phyloP scores from a whole-genome alignment of 148 eudicot species.

The Chenopodium berlandieri region DNA sequence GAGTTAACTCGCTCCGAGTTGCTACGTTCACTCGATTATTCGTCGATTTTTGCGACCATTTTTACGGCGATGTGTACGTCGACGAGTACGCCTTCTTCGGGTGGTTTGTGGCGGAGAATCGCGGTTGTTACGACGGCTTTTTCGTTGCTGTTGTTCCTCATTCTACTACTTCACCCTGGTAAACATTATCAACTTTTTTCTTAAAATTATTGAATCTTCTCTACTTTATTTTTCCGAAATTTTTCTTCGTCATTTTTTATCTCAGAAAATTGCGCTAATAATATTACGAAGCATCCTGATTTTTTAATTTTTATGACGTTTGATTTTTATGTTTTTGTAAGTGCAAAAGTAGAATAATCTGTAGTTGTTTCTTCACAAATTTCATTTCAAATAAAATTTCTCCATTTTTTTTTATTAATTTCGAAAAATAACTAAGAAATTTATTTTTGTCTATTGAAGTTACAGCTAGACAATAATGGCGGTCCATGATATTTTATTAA shows the following conservation, averaged over 20 bases:
- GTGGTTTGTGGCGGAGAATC: constrained; percentile 25
- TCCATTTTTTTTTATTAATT: not conserved
- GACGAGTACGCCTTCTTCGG: constrained; percentile 1
- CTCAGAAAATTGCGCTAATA: no score
- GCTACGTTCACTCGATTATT: not conserved
- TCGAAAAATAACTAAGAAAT: no score
- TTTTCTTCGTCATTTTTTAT: no score
- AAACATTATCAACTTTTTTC: not conserved
- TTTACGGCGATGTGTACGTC: constrained; percentile 12
- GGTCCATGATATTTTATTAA: not conserved
- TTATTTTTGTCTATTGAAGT: no score
- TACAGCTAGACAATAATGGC: not conserved
- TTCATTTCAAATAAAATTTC: not conserved
- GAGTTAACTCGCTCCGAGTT: constrained; percentile 20
- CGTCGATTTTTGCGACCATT: not conserved
- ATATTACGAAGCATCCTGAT: no score
- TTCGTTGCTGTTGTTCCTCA: constrained; percentile 1
- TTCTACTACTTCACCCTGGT: constrained; percentile 30
- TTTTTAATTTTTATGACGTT: no score
- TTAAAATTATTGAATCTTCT: no score
- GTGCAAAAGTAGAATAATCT: no score
- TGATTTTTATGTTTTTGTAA: no score
- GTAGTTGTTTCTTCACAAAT: no score
- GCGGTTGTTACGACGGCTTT: constrained; percentile 40
- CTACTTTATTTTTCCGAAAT: no score